A percentile compares a stretch with the other conserved stretches of the same genome.
phyloP scores from a whole-genome alignment of 2,329 filamentous ascomycete genomes.

The Fusarium nelsonii region DNA sequence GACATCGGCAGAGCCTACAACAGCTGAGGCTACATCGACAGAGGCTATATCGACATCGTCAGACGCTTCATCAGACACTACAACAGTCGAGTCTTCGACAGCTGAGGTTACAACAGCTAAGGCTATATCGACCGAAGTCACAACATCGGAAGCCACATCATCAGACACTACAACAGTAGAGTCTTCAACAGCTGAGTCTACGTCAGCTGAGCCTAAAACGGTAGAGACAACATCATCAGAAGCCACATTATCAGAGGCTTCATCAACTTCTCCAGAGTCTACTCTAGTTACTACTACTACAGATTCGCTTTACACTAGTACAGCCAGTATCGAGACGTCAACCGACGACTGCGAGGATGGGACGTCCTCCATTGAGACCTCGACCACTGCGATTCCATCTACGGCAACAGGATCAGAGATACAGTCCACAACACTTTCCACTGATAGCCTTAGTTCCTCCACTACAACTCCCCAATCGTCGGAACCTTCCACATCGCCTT shows the following conservation, averaged over 20 bases:
- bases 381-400: neutral
- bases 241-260: neutral
- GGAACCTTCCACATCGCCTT: neutral
- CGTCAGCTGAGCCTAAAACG: neutral
- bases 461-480: neutral
- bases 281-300: neutral
- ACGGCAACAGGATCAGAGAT: neutral
- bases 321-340: neutral
- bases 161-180: no score
- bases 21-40: no score
- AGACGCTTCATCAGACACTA: neutral
- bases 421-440: neutral
- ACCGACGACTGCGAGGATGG: neutral
- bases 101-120: neutral
- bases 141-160: neutral
- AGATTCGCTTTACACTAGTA: neutral
- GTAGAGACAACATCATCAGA: neutral
- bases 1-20: neutral
- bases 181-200: neutral
- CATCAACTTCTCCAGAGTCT: neutral
- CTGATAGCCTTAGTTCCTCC: fast-evolving
- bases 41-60: neutral
- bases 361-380: neutral
- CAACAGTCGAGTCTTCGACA: neutral
- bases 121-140: neutral